A percentile compares a stretch with the other conserved stretches of the same genome.
Conservation (phyloP, 2,329 filamentous ascomycete species). For the Hypocreales sp. region DNA sequence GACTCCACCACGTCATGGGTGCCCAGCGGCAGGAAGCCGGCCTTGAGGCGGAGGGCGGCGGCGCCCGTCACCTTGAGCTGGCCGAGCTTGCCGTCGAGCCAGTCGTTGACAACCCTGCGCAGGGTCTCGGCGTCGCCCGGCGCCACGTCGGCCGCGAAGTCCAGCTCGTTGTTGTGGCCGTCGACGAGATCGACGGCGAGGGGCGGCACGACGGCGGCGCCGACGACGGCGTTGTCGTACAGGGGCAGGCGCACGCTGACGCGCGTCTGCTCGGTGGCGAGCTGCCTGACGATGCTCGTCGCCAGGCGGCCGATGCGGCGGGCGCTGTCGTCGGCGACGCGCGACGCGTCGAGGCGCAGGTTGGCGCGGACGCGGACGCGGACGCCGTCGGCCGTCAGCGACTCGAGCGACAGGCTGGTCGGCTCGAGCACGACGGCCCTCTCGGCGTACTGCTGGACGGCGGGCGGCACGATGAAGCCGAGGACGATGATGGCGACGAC, state of each 20-base stretch:
- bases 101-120: conserved; percentile 71
- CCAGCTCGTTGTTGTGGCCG: conserved; percentile 59
- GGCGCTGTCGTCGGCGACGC: conserved; percentile 55
- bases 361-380: conserved; percentile 67
- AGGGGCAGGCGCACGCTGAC: conserved; percentile 71
- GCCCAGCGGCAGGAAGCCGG: conserved; percentile 67
- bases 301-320: conserved; percentile 61
- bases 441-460: conserved; percentile 74
- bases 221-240: conserved; percentile 63
- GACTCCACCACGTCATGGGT: conserved; percentile 61
- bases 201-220: conserved; percentile 60
- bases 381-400: conserved; percentile 65
- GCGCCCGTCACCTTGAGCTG: conserved; percentile 58
- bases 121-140: conserved; percentile 67
- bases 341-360: conserved; percentile 64
- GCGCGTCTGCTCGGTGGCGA: conserved; percentile 58
- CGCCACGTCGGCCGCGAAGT: conserved; percentile 62
- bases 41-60: conserved; percentile 57
- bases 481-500: conserved; percentile 57
- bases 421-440: conserved; percentile 71
- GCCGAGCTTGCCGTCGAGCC: conserved; percentile 64
- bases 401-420: conserved; percentile 70
- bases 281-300: conserved; percentile 64
- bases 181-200: conserved; percentile 65
- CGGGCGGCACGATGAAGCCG: conserved; percentile 67